Evolutionary conservation across 1,139 yeast species (phyloP), one percentile per base, ranked within the genome.

Genomic region (Trichomonascaceae sp.): DNA sequence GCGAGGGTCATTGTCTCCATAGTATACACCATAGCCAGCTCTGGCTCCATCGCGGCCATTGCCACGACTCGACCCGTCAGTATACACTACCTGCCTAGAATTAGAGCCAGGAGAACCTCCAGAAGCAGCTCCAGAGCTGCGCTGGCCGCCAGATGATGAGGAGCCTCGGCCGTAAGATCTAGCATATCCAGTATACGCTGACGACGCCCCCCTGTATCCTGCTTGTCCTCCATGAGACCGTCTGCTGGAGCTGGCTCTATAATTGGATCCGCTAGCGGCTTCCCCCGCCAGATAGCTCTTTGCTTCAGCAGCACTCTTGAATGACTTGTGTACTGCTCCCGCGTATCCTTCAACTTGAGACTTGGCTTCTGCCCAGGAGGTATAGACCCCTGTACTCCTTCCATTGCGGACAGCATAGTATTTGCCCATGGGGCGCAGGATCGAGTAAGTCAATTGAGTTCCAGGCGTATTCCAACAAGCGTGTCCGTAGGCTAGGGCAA

Each of bases 11-110:
- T 53, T 51, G 0, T 48, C 55, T 0, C 84, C 87, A 51, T 69
- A 82, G 50, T 60, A 81, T 0, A 78, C 81, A 13, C 93, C 95
- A 47, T 68, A 73, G 0, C 94, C 94, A 0, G 84, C 81, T 8
- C 51, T 40, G 1, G 65, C 60, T 6, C 52, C 49, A 0, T 38
- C 34, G 17, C 50, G 52, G 2, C 80, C 80, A 43, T 75, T 74
- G 5, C 67, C 65, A 27, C 69, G 52, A 1, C 75, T 64, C 1
- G 89, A 78, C 0, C 94, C 93, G 52, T 81, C 93, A 13, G 80
- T 75, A 46, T 69, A 81, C 2, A 79, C 56, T 3, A 32, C 34
- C 20, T 31, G 25, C n/a, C 25, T 17, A 13, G 26, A 15, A 16
- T 5, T 11, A 20, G 31, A 29, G n/a, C 28, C 15, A 20, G 23